phyloP scores from a whole-genome alignment of 164 flowering plant species.

The Aristolochia californica region DNA sequence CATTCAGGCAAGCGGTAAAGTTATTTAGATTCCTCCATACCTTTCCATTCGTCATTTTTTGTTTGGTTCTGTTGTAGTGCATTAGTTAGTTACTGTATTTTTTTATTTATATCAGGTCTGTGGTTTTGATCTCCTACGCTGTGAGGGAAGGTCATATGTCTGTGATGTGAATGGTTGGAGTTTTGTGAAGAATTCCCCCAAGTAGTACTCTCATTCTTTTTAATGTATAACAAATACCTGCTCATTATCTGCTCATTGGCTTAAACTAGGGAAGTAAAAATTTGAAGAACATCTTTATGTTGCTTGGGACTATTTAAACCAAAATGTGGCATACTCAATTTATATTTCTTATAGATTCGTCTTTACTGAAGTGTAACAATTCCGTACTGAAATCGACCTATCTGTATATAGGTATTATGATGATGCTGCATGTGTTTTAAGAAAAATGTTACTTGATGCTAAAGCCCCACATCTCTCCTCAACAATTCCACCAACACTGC shows the following conservation, averaged over 20 bases:
- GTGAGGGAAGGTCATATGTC: conserved; percentile 94
- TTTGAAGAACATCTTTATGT: not conserved
- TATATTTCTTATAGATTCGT: not conserved
- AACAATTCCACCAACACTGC: conserved; percentile 86
- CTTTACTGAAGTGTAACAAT: not conserved
- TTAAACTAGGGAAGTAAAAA: too few species aligned
- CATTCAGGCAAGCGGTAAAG: conserved; percentile 88
- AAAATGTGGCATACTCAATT: not conserved
- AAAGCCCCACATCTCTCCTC: conserved; percentile 98
- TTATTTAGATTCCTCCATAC: not conserved
- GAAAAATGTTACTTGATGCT: conserved; percentile 96
- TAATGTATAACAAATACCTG: not conserved
- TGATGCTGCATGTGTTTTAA: conserved; percentile 96
- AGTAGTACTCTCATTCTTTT: conserved; percentile 36
- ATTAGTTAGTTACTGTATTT: not conserved
- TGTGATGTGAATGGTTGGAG: conserved; percentile 99
- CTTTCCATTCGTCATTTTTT: not conserved
- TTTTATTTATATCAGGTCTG: conserved; percentile 58
- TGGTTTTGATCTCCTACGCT: conserved; percentile 96
- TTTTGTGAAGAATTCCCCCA: conserved; percentile 95
- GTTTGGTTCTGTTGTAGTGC: not conserved
- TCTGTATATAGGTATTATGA: conserved; percentile 74
- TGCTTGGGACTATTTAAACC: not conserved
- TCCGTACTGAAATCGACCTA: not conserved
- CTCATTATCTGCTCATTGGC: not conserved